Conservation (phyloP, 2,329 filamentous ascomycete genomes). For the Cladosporium sp. region DNA sequence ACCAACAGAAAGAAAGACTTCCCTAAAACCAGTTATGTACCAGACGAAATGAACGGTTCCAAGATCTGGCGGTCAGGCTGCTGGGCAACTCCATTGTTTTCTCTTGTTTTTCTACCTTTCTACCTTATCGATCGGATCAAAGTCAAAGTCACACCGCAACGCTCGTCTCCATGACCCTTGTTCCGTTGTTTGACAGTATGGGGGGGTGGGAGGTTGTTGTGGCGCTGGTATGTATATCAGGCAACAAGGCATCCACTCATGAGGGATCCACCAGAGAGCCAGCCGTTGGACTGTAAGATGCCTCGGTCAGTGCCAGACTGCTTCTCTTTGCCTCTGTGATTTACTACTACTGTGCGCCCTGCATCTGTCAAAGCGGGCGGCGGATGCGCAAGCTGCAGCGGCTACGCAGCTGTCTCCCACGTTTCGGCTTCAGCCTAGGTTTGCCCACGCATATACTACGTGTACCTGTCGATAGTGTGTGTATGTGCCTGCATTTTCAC, state of each 20-base stretch:
- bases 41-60: not conserved
- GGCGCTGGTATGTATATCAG: not conserved
- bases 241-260: not conserved
- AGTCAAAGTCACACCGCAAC: not conserved
- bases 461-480: no score
- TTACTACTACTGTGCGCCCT: no score
- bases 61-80: conserved; percentile 10
- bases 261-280: no score
- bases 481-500: conserved; percentile 5
- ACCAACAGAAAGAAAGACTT: conserved; percentile 2
- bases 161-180: not conserved
- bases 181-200: not conserved
- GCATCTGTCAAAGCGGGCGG: not conserved
- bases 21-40: no score
- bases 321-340: no score
- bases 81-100: conserved; percentile 2
- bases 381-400: not conserved
- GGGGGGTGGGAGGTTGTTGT: not conserved
- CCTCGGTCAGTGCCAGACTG: no score
- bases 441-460: no score
- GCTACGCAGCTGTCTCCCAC: conserved; percentile 5
- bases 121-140: not conserved
- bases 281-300: no score
- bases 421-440: conserved; percentile 10
- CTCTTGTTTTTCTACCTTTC: not conserved